Evolutionary conservation across 129 eudicot genomes (phyloP), one percentile per base, ranked within the genome.

Genomic region (Escallonia rubra): DNA sequence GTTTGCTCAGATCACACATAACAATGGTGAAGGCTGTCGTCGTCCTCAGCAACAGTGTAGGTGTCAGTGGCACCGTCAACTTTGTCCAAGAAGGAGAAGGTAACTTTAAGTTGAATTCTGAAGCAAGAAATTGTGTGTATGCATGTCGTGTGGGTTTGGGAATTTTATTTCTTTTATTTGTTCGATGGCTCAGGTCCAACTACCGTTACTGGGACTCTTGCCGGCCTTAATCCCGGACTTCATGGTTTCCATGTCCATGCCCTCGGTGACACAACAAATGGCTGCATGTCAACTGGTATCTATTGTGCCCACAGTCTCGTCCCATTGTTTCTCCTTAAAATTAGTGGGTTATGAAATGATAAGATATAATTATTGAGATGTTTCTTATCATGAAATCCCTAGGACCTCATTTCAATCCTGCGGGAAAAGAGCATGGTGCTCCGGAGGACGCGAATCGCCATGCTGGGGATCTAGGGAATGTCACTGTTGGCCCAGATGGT

Each of bases 381-480:
- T 72, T 13, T 38, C 40, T 40, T 14, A 60, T 75, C 59, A 71
- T 73, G 10, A 64, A 41, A 43, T 71, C 12, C 63, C 46, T 69
- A 92, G 98, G 98, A 43, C 98, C 98, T 63, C 98, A 92, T 69
- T 92, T 66, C 69, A 92, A 92, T 75, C 98, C 98, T 66, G 87
- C 82, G 82, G 91, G 83, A 38, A 86, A 88, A 72, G 96, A 81
- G 64, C 98, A 92, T 75, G 98, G 98, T 67, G 87, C 98, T 64
- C 98, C 98, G 41, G 91, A 84, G 63, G 98, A 92, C 15, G 96
- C 86, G 76, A 52, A 7, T 63, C 98, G 98, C 79, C 98, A 92
- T 86, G 98, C 98, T 78, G 98, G 98, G 59, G 98, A 92, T 80
- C 98, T 92, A 64, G 98, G 98, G 57, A 92, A 92, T 70, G 75